Conservation (phyloP, 768 basidiomycete species). For the Mycena galericulata region DNA sequence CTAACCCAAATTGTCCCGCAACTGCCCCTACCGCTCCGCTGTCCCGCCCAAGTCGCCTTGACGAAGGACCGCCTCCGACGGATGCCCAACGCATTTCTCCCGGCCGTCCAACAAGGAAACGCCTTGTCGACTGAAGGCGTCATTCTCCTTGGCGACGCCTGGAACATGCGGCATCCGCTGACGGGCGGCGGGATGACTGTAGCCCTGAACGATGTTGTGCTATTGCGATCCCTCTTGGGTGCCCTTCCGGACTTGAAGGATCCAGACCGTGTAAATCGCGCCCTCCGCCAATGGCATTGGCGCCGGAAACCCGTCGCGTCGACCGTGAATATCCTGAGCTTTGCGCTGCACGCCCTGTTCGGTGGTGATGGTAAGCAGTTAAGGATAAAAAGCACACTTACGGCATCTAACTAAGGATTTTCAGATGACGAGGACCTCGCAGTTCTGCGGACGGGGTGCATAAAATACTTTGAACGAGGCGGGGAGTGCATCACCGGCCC, state of each 20-base stretch:
- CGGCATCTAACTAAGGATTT: conserved; percentile 8
- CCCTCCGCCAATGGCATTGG: conserved; percentile 88
- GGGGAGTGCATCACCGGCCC: conserved; percentile 90
- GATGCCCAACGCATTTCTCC: conserved; percentile 98
- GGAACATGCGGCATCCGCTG: conserved; percentile 99
- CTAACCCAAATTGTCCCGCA: conserved; percentile 79
- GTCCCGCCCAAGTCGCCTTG: conserved; percentile 70
- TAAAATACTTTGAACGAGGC: conserved; percentile 95
- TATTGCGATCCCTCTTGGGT: conserved; percentile 73
- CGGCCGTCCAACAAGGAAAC: conserved; percentile 74
- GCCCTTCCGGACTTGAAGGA: conserved; percentile 57
- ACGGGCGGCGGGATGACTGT: conserved; percentile 99
- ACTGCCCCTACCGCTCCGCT: conserved; percentile 79
- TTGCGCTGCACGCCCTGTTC: conserved; percentile 94
- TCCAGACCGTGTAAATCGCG: conserved; percentile 60
- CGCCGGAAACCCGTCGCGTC: conserved; percentile 82
- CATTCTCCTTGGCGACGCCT: conserved; percentile 92
- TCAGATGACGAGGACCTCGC: conserved; percentile 69
- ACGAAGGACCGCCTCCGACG: conserved; percentile 80
- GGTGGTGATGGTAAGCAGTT: conserved; percentile 80
- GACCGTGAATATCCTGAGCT: conserved; percentile 91
- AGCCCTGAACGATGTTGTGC: conserved; percentile 86
- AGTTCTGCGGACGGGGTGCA: conserved; percentile 86
- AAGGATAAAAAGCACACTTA: neutral
- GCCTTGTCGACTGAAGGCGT: conserved; percentile 70